A percentile compares a stretch with the other conserved stretches of the same genome.
Evolutionary conservation across 257 asterid species (phyloP).

Genomic region (Lycium ferocissimum): DNA sequence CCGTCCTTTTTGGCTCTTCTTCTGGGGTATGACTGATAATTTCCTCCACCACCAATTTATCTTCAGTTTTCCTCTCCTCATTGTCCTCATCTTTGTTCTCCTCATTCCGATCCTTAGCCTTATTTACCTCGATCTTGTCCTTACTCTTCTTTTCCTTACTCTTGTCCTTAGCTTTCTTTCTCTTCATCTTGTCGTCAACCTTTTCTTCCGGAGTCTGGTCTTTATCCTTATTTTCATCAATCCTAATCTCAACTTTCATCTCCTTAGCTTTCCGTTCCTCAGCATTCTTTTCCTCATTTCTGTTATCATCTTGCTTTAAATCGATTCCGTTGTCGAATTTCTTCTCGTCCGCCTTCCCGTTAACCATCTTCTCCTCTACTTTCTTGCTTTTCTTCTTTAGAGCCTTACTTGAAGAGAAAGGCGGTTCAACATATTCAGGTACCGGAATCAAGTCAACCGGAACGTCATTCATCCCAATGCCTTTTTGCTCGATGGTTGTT

Average conservation of each 20-base stretch:
- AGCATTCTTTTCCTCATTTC: slow-evolving; percentile 26
- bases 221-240: not conserved
- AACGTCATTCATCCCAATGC: slow-evolving; percentile 42
- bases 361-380: slow-evolving; percentile 44
- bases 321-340: slow-evolving; percentile 27
- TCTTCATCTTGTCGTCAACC: slow-evolving; percentile 14
- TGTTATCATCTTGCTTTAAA: slow-evolving; percentile 48
- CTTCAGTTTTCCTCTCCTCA: slow-evolving; percentile 34
- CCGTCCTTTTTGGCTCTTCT: slow-evolving; percentile 53
- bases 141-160: slow-evolving; percentile 19
- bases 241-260: not conserved
- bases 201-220: slow-evolving; percentile 16
- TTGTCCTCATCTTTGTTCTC: slow-evolving; percentile 35
- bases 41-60: slow-evolving; percentile 70
- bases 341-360: slow-evolving; percentile 29
- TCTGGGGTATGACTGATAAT: slow-evolving; percentile 46
- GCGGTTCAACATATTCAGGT: slow-evolving; percentile 63
- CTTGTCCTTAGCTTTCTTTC: slow-evolving; percentile 19
- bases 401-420: slow-evolving; percentile 47
- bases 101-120: not conserved
- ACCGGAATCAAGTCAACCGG: slow-evolving; percentile 45
- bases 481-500: slow-evolving; percentile 49
- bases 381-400: slow-evolving; percentile 50
- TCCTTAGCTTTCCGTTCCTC: not conserved
- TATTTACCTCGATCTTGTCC: slow-evolving; percentile 26